These are phyloP conservation scores for Aciculosporium take DNA, from an alignment of 2,329 filamentous ascomycete genomes.

Conservation along the genomic window DNA sequence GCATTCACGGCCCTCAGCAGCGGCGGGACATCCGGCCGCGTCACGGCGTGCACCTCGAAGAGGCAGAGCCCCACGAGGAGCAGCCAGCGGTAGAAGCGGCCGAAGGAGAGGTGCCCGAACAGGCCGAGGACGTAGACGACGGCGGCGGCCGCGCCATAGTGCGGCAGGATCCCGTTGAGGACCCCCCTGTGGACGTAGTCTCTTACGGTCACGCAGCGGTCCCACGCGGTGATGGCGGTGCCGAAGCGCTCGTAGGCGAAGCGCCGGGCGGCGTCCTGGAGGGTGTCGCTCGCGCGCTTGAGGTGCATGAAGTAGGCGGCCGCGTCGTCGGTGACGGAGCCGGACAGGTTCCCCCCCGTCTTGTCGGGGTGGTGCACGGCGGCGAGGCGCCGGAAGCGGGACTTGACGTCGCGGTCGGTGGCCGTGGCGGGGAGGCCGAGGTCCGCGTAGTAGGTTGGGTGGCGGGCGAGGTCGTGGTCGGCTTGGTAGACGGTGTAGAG, in stretches of 20 bases:
- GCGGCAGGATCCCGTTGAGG: conserved; percentile 41
- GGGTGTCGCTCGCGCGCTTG: conserved; percentile 68
- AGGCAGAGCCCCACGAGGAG: conserved; percentile 36
- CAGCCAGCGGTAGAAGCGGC: conserved; percentile 51
- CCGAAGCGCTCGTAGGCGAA: conserved; percentile 90
- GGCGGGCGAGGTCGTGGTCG: conserved; percentile 60
- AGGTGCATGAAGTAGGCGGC: conserved; percentile 59
- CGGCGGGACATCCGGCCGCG: conserved; percentile 36
- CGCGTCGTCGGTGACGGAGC: conserved; percentile 16
- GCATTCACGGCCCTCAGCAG: conserved; percentile 33
- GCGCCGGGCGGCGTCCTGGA: conserved; percentile 59
- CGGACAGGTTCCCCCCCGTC: conserved; percentile 30
- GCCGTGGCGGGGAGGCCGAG: conserved; percentile 57
- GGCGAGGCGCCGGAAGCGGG: conserved; percentile 65
- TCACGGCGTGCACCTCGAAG: conserved; percentile 43
- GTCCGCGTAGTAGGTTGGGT: conserved; percentile 65
- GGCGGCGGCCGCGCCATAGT: conserved; percentile 44
- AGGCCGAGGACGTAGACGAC: conserved; percentile 48
- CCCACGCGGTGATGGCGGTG: conserved; percentile 52
- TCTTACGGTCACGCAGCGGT: conserved; percentile 49
- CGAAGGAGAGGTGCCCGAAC: conserved; percentile 54
- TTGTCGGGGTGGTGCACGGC: conserved; percentile 78
- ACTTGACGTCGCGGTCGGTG: conserved; percentile 65
- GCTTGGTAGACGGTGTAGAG: conserved; percentile 87
- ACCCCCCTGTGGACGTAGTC: conserved; percentile 59